A percentile compares a stretch with the other conserved stretches of the same genome.
These are phyloP conservation scores for Kuraishia floccosa DNA, from an alignment of 805 yeast species.

Conservation along the genomic window DNA sequence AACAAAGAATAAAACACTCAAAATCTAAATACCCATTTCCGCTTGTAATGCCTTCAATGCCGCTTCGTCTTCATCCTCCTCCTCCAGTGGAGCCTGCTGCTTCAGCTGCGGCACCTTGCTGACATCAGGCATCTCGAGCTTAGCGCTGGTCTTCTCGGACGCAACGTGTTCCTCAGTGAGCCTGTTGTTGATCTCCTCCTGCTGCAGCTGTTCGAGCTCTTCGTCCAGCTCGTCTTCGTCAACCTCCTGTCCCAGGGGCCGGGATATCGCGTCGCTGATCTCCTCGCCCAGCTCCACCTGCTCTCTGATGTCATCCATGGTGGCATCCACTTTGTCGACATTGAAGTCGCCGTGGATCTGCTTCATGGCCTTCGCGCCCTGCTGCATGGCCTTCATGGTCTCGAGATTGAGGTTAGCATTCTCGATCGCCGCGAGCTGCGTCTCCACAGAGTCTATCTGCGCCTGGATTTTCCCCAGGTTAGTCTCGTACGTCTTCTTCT, in stretches of 20 bases:
- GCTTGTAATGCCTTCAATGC: slow-evolving; percentile 75
- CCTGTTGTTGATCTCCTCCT: slow-evolving; percentile 60
- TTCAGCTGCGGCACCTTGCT: slow-evolving; percentile 33
- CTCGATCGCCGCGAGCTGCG: slow-evolving; percentile 84
- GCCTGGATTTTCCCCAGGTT: slow-evolving; percentile 74
- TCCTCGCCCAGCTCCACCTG: slow-evolving; percentile 94
- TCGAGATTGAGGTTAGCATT: slow-evolving; percentile 93
- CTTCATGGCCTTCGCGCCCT: slow-evolving; percentile 95
- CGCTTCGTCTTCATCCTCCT: slow-evolving; percentile 74
- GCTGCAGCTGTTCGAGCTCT: slow-evolving; percentile 81
- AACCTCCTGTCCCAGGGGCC: slow-evolving; percentile 76
- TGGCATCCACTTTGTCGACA: slow-evolving; percentile 92
- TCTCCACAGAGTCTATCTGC: slow-evolving; percentile 83
- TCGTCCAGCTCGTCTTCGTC: slow-evolving; percentile 90
- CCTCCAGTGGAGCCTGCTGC: slow-evolving; percentile 31
- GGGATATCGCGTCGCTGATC: slow-evolving; percentile 89
- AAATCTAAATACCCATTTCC: slow-evolving; percentile 63
- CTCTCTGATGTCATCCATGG: slow-evolving; percentile 97
- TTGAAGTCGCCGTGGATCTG: slow-evolving; percentile 90
- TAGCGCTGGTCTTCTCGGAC: slow-evolving; percentile 15
- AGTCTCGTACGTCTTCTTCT: slow-evolving; percentile 72
- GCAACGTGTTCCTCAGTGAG: slow-evolving; percentile 34
- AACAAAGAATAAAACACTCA: not conserved
- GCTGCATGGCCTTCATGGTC: slow-evolving; percentile 98
- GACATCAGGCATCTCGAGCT: slow-evolving; percentile 40